Base-by-base conservation (phyloP, 345 rosid genomes). In the Pseudoturritis turrita region DNA sequence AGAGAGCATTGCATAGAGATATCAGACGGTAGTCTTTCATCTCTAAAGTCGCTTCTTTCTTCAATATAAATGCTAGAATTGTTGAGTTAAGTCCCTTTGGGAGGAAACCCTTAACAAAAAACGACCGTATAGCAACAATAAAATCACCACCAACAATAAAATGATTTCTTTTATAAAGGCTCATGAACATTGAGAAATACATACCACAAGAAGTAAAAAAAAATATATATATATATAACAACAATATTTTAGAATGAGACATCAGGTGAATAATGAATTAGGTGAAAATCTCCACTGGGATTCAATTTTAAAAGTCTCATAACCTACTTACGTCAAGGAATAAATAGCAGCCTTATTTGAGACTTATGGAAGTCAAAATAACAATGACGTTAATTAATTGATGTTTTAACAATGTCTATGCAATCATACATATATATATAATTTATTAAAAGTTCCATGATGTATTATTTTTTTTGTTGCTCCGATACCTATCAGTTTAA, bases 261-360 rank as follows among this genome's bases (percentile, higher is more conserved):
- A 50, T 50, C 53, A 74, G 72, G 49, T 72, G 39, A 33, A 44
- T 44, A n/a, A n/a, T 33, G 29, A 29, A 29, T 29, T 60, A 45
- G 77, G 77, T 73, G 52, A 36, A 56, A 26, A 22, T 39, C 37
- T 49, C 61, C 17, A 66, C 53, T 47, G 43, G 43, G 37, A 29
- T 49, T 39, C 37, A 39, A 23, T 35, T 64, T 18, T 21, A 45
- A 44, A 47, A 54, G 21, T 1, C 23, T 4, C 15, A 40, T 13
- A 3, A 51, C 21, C 17, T 59, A 40, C 25, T 10, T 13, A 26
- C 15, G 50, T 26, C 60, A 40, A 26, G 1, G 43, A 56, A 65
- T 17, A 5, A 15, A 64, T 28, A 56, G 65, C 77, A 73, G 66
- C 77, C 77, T 73, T 41, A 28, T 62, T 59, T 71, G 68, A 71